Conservation (phyloP, 805 yeast species). For the Starmera dryadoides region DNA sequence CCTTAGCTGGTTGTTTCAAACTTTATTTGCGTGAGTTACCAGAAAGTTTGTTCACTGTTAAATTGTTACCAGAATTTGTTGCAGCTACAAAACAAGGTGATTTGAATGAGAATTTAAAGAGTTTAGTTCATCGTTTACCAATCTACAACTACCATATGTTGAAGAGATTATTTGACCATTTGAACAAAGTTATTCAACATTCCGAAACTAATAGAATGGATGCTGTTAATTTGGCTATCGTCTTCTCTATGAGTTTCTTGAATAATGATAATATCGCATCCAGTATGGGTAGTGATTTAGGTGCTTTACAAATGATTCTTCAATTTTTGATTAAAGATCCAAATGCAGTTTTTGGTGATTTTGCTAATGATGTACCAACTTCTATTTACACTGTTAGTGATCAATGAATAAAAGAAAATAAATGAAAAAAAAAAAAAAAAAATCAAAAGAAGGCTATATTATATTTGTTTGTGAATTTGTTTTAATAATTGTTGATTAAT, state of each 20-base stretch:
- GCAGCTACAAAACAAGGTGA: conserved; percentile 28
- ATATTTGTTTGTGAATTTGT: neutral
- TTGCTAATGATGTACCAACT: conserved; percentile 1
- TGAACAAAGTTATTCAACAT: conserved; percentile 59
- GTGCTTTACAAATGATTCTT: conserved; percentile 46
- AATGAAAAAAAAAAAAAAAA: neutral
- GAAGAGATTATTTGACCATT: conserved; percentile 60
- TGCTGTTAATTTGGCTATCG: conserved; percentile 84
- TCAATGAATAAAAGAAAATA: neutral
- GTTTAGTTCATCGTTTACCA: conserved; percentile 44
- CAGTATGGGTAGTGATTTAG: conserved; percentile 43
- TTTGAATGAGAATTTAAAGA: conserved; percentile 21
- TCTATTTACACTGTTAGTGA: too few relatives aligned
- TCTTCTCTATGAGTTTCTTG: conserved; percentile 62
- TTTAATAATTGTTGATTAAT: too few relatives aligned
- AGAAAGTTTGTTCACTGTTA: conserved; percentile 68
- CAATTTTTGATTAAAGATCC: conserved; percentile 39
- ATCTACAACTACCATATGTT: conserved; percentile 59
- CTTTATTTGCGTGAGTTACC: conserved; percentile 80
- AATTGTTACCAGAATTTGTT: conserved; percentile 53
- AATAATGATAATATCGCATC: conserved; percentile 33
- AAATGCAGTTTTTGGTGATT: conserved; percentile 20
- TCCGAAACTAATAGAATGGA: conserved; percentile 78
- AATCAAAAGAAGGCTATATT: neutral
- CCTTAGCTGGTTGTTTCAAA: conserved; percentile 84